Evolutionary conservation across 257 asterid genomes (phyloP).

Genomic region (Verbena officinalis): DNA sequence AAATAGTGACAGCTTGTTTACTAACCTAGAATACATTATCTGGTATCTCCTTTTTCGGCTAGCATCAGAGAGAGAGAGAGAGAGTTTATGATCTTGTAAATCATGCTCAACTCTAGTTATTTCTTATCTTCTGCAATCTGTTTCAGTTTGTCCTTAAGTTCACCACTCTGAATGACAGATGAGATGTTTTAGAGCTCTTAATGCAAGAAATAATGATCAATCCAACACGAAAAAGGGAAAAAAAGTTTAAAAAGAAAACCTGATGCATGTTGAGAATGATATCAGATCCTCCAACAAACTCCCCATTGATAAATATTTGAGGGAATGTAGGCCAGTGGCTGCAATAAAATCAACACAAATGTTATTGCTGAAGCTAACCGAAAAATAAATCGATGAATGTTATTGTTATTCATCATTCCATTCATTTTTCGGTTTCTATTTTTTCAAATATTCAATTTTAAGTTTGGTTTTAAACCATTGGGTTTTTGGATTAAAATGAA

Average conservation of each 20-base stretch:
- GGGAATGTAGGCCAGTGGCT: slow-evolving; percentile 99
- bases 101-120: slow-evolving; percentile 32
- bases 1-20: not conserved
- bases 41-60: not conserved
- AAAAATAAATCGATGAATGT: too few relatives aligned
- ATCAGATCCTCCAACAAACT: slow-evolving; percentile 96
- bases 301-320: slow-evolving; percentile 90
- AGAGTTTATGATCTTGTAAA: not conserved
- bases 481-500: too few relatives aligned
- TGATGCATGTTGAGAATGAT: slow-evolving; percentile 92
- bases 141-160: slow-evolving; percentile 68
- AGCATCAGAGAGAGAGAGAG: not conserved
- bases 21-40: not conserved
- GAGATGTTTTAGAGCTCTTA: slow-evolving; percentile 26
- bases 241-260: slow-evolving; percentile 42
- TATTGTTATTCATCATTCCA: not conserved
- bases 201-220: not conserved
- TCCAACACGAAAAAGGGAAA: not conserved
- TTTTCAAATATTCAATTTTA: too few relatives aligned
- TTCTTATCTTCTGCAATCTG: slow-evolving; percentile 37
- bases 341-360: slow-evolving; percentile 29
- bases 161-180: slow-evolving; percentile 67
- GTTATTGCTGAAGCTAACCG: not conserved
- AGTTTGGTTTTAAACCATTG: too few relatives aligned
- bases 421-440: not conserved